phyloP scores from a whole-genome alignment of 768 basidiomycete species.

The Panaeolus papilionaceus region DNA sequence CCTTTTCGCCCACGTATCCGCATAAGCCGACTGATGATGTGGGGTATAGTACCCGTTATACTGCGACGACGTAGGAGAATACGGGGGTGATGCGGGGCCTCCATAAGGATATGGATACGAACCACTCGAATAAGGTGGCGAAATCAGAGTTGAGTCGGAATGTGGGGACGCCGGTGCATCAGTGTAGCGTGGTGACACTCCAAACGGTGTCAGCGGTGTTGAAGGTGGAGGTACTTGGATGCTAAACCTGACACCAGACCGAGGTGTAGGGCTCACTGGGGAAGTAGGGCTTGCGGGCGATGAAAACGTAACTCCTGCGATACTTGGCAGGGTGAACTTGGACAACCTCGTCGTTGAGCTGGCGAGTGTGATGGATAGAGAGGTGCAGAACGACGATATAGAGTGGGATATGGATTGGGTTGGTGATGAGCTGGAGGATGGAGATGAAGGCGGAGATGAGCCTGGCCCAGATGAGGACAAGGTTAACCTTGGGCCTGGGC shows the following conservation, averaged over 20 bases:
- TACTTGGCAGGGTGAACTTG: neutral
- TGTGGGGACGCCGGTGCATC: neutral
- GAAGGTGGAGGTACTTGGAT: neutral
- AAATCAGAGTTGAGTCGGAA: neutral
- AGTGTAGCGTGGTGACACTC: neutral
- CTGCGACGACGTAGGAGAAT: neutral
- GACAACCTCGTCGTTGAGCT: neutral
- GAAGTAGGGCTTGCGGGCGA: too few relatives aligned
- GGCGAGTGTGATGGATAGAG: neutral
- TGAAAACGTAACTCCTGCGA: neutral
- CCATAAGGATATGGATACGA: too few relatives aligned
- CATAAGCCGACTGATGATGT: neutral
- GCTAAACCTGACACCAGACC: too few relatives aligned
- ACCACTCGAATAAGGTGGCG: neutral
- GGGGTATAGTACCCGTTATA: neutral
- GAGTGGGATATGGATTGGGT: too few relatives aligned
- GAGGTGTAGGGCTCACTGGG: too few relatives aligned
- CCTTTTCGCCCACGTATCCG: neutral
- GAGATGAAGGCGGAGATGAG: neutral
- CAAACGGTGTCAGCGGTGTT: neutral
- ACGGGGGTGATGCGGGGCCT: neutral
- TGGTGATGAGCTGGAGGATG: neutral
- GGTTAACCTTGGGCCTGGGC: too few relatives aligned
- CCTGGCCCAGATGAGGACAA: neutral
- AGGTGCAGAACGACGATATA: neutral